Base-by-base conservation (phyloP, 176 grass and related monocot genomes). In the Leersia perrieri region DNA sequence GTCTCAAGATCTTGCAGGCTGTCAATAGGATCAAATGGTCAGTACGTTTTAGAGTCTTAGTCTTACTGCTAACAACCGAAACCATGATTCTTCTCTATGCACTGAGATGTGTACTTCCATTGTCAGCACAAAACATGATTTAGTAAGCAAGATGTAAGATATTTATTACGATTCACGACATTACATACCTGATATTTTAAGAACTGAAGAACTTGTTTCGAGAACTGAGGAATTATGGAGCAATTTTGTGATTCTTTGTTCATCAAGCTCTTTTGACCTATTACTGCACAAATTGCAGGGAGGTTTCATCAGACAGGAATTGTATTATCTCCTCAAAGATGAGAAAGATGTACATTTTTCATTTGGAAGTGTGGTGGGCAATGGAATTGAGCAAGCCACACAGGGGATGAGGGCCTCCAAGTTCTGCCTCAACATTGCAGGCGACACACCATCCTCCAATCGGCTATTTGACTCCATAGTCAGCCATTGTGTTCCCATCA, bases 311-410 rank as follows among this genome's bases (percentile, higher is more conserved):
- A 76, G 90, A 64, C 83, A 92, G 66, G 90, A 92, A 64, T 62
- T 92, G 16, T 92, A 83, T 72, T 92, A 92, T 75, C 90, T 92
- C 83, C 90, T 92, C 33, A 89, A 88, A 92, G 74, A 92, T 14
- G 90, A 92, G 71, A 92, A 89, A 65, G 75, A 89, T 63, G 86
- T 92, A 11, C 90, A 92, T 71, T 92, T 92, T 71, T 83, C 90
- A 53, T 92, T 92, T 76, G 90, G 86, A 85, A 92, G 90, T 47
- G 83, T 89, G 35, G 83, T 72, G 14, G 83, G 86, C 22, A 82
- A 92, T 8, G 90, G 90, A 47, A 80, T 92, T 23, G 87, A 83
- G 32, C 30, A 89, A 73, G 66, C 80, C 9, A 89, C 86, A 22
- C 60, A 61, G 26, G 90, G 86, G 34, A 92, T 92, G 90, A 75